Evolutionary conservation across 257 asterid species (phyloP).

Genomic region (Apocynum venetum): DNA sequence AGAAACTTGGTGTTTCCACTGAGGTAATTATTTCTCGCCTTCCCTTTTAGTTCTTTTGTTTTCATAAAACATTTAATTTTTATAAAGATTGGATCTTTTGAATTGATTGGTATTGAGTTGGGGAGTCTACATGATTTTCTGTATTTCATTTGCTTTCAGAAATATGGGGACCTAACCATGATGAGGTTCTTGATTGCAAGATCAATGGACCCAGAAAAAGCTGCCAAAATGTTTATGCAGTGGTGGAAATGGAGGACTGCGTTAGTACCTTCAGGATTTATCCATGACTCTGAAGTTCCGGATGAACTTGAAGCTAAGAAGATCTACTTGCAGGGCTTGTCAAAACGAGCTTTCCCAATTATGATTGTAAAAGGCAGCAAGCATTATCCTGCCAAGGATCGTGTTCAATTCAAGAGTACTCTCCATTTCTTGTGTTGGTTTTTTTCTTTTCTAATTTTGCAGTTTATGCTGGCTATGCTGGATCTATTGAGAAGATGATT

Average conservation of each 20-base stretch:
- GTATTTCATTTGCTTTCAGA: conserved; percentile 28
- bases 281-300: conserved; percentile 52
- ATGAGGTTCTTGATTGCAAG: conserved; percentile 92
- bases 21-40: conserved; percentile 29
- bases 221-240: conserved; percentile 79
- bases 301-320: conserved; percentile 56
- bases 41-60: background rate
- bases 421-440: background rate
- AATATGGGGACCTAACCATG: conserved; percentile 49
- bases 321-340: conserved; percentile 51
- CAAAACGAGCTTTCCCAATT: conserved; percentile 52
- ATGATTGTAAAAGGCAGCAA: conserved; percentile 38
- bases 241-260: conserved; percentile 78
- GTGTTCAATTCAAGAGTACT: conserved; percentile 73
- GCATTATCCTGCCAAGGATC: conserved; percentile 72
- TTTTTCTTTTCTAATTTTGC: background rate
- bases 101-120: background rate
- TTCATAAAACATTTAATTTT: background rate
- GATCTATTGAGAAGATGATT: background rate
- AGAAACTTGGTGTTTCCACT: conserved; percentile 59
- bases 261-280: conserved; percentile 53
- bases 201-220: conserved; percentile 66
- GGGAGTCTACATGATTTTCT: background rate
- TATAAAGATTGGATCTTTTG: background rate
- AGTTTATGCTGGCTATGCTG: background rate